These are phyloP conservation scores for Sporisorium reilianum DNA, from an alignment of 1,284 basidiomycete genomes.

Conservation along the genomic window DNA sequence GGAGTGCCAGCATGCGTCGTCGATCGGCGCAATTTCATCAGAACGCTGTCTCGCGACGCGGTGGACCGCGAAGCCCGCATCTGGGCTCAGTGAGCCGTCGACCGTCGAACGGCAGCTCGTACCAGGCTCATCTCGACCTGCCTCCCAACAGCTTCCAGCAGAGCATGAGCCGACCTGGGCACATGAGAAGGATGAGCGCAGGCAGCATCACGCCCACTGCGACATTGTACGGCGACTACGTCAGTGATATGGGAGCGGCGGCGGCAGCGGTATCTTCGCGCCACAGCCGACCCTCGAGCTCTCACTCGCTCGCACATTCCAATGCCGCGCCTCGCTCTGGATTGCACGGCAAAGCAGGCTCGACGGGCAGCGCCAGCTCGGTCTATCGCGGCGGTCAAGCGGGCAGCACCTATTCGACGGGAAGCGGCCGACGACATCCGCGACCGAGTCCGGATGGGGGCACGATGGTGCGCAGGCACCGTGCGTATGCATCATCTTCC, in stretches of 20 bases:
- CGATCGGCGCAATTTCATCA: constrained; percentile 38
- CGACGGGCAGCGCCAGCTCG: constrained; percentile 53
- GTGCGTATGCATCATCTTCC: constrained; percentile 43
- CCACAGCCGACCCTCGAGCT: constrained; percentile 55
- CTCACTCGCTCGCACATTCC: constrained; percentile 48
- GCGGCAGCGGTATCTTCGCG: constrained; percentile 22
- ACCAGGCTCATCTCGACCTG: constrained; percentile 26
- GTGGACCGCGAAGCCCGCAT: constrained; percentile 42
- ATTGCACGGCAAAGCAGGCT: constrained; percentile 54
- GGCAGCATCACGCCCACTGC: constrained; percentile 64
- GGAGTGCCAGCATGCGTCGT: constrained; percentile 34
- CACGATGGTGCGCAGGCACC: constrained; percentile 57
- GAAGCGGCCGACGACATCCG: constrained; percentile 44
- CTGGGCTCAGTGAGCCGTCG: constrained; percentile 49
- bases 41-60: constrained; percentile 20
- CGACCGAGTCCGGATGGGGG: constrained; percentile 54
- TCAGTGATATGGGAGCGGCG: constrained; percentile 22
- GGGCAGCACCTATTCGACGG: constrained; percentile 46
- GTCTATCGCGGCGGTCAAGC: constrained; percentile 32
- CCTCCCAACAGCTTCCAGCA: constrained; percentile 37
- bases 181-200: constrained; percentile 55
- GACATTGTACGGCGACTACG: constrained; percentile 48
- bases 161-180: constrained; percentile 45
- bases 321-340: constrained; percentile 29
- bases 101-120: constrained; percentile 52